Evolutionary conservation across 805 yeast species (phyloP), one percentile per base, ranked within the genome.

Genomic region (Ogataea chonburiensis): DNA sequence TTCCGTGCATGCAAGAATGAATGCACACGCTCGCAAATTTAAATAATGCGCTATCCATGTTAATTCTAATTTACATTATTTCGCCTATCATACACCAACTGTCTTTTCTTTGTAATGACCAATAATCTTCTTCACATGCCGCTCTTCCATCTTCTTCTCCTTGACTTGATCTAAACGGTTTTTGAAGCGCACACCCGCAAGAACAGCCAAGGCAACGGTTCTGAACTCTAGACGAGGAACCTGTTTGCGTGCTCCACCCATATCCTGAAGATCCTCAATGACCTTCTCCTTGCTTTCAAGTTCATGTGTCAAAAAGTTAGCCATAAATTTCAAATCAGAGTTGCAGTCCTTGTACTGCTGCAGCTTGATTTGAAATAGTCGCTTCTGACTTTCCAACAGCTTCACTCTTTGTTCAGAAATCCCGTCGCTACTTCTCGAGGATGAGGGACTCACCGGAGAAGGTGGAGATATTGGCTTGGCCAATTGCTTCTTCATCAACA

Each of bases 321-420:
- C 52, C 43, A 56, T 52, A 43, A 57, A 67, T 40, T 50, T 59
- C 39, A 67, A 54, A 43, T 66, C 71, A 7, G 57, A 50, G 15
- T 56, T 52, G 27, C 49, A 40, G 27, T 61, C 58, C 31, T 64
- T 60, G 34, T 67, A 53, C 38, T 75, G 77, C 29, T 67, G 66
- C 30, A 73, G 57, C 46, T 68, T 72, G 34, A 76, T 68, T 45
- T 61, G 67, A 53, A 67, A 71, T 37, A 70, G 64, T 21, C 67
- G 67, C 42, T 66, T 56, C 50, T 74, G 75, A 31, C 61, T 60
- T 28, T 65, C 64, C 21, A 65, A 51, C 10, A 63, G 46, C 13
- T 44, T 50, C 13, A 54, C 19, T 4, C 31, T 22, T 8, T 25
- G 35, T 18, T 25, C 28, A 2, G 28, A 5, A 3, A 22, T n/a